Base-by-base conservation (phyloP, 176 grass and related monocot species). In the Cenchrus americanus region DNA sequence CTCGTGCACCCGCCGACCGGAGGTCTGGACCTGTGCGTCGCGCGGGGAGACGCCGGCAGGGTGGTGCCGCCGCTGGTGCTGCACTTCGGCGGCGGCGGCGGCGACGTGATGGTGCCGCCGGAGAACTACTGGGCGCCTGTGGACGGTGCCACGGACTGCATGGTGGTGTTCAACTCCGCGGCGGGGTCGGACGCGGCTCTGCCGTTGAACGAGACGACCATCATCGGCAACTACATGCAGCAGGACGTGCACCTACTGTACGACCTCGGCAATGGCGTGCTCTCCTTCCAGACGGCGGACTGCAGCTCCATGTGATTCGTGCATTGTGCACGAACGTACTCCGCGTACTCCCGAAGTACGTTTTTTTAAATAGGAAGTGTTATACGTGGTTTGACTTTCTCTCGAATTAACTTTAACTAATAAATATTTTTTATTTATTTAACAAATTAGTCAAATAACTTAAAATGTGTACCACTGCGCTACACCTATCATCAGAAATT, bases 231-330 rank as follows among this genome's bases (percentile, higher is more conserved):
- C 49, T 79, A 61, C 64, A 74, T 77, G 84, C 65, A 71, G 75
- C 76, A 86, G 76, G 8, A 86, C 84, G 61, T 86, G 84, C 75
- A 86, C 23, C 43, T 79, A 7, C 65, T 86, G 7, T 79, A 71
- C 23, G 63, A 86, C 46, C 65, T 86, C 32, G 10, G 17, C 19
- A 21, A 43, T 1, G 67, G 57, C 62, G 14, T 79, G 65, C 83
- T 86, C 3, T 86, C 83, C 75, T 79, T 79, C 63, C 65, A 67
- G 41, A 17, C 51, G 32, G 52, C 64, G 19, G 55, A 70, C 14
- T 86, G 83, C 74, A 78, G 77, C 23, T 12, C 42, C 60, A 46
- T 77, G 21, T 77, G 57, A 77, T 59, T 54, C 14, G 49, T 51
- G 49, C 47, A 49, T 49, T 49, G 47, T 13, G 47, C 47, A 49